phyloP scores from a whole-genome alignment of 2,329 filamentous ascomycete species.

The Cladosporium oxysporum region DNA sequence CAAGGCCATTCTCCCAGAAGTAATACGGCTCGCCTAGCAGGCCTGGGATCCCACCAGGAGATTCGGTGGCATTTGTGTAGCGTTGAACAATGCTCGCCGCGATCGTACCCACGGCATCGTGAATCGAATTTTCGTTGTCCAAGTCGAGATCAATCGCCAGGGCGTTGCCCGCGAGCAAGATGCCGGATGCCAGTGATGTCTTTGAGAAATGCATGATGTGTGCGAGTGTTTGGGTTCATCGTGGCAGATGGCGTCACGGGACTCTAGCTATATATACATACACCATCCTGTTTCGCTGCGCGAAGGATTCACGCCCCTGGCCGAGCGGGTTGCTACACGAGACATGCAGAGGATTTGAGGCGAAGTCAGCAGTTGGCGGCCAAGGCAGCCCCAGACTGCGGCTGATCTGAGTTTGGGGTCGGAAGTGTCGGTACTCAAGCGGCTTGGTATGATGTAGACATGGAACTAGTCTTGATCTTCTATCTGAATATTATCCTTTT shows the following conservation, averaged over 20 bases:
- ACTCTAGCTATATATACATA: background rate
- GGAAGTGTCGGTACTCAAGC: background rate
- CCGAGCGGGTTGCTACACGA: background rate
- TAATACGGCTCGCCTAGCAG: conserved; percentile 39
- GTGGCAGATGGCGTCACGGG: background rate
- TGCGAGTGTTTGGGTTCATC: background rate
- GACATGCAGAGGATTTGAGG: background rate
- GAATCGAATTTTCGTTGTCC: conserved; percentile 20
- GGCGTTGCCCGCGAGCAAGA: conserved; percentile 9
- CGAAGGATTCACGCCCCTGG: conserved; percentile 10
- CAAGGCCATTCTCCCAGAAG: conserved; percentile 67
- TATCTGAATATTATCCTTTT: too few species aligned
- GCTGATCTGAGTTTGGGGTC: background rate
- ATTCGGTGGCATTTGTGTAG: conserved; percentile 23
- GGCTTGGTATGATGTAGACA: background rate
- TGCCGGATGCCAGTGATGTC: background rate
- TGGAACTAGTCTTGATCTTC: too few species aligned
- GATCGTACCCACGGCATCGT: conserved; percentile 20
- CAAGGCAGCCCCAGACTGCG: background rate
- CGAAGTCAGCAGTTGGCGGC: background rate
- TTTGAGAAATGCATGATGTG: conserved; percentile 3
- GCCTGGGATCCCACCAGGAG: conserved; percentile 25
- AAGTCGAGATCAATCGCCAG: conserved; percentile 30
- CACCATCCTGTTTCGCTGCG: background rate
- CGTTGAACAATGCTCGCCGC: conserved; percentile 25